A percentile compares a stretch with the other conserved stretches of the same genome.
Evolutionary conservation across 345 rosid genomes (phyloP).

Genomic region (Rhizophora apiculata): DNA sequence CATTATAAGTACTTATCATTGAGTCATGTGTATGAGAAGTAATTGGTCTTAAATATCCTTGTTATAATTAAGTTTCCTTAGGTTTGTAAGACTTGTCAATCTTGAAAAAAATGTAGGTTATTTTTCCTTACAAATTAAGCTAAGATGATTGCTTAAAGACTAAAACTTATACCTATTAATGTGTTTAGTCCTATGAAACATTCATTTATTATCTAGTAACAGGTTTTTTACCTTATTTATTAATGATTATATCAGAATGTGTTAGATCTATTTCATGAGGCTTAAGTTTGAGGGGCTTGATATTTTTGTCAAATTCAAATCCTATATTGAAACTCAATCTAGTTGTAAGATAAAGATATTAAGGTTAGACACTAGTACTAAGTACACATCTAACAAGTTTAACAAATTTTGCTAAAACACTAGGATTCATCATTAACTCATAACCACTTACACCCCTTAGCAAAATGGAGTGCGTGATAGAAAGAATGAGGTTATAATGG

Average conservation of each 20-base stretch:
- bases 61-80: neutral
- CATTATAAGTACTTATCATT: neutral
- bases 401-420: neutral
- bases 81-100: neutral
- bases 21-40: neutral
- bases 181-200: neutral
- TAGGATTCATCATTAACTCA: neutral
- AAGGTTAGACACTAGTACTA: neutral
- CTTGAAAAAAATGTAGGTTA: neutral
- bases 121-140: neutral
- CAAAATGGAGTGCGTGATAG: no score
- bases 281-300: neutral
- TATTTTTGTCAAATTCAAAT: neutral
- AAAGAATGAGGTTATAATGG: no score
- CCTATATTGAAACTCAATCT: neutral
- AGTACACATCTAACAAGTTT: neutral
- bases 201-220: neutral
- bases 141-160: conserved; percentile 2
- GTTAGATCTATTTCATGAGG: neutral
- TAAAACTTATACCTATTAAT: conserved; percentile 7
- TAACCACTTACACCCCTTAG: no score
- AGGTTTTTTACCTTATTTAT: neutral
- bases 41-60: neutral
- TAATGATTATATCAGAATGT: neutral
- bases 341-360: neutral